phyloP scores from a whole-genome alignment of 768 basidiomycete genomes.

The Punctularia strigosozonata region DNA sequence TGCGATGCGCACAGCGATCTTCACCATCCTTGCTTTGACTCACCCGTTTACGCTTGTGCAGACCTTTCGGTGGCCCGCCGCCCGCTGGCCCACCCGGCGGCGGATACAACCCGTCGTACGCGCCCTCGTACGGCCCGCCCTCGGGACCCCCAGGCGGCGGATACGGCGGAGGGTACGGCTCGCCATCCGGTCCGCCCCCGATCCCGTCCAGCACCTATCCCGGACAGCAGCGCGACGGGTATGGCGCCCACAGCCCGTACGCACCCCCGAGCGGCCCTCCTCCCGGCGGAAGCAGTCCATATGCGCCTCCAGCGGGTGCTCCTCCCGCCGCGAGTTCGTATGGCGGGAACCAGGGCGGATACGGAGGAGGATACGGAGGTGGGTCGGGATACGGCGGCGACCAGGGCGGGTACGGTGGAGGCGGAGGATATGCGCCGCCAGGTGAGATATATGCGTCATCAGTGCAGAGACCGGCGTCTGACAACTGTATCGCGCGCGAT shows the following conservation, averaged over 20 bases:
- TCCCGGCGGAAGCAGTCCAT: not conserved
- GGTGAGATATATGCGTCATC: conserved; percentile 8
- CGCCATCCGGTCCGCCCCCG: conserved; percentile 1
- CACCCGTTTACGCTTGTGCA: not conserved
- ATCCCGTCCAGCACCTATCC: conserved; percentile 2
- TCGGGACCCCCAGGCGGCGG: not conserved
- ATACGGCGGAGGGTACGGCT: not conserved
- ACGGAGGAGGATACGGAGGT: not conserved
- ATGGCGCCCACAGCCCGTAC: conserved; percentile 2
- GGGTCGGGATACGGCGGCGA: not conserved
- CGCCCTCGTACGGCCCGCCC: not conserved
- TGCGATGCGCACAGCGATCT: not conserved
- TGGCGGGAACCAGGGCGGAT: not conserved
- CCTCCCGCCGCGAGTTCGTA: not conserved
- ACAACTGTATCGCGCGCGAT: not conserved
- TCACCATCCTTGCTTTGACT: not conserved
- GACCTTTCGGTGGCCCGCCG: not conserved
- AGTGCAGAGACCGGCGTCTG: not conserved
- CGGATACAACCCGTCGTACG: not conserved
- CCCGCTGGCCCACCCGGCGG: not conserved
- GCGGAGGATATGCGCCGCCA: conserved; percentile 12
- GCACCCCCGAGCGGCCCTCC: not conserved
- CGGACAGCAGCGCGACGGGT: conserved; percentile 6
- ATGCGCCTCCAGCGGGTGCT: not conserved
- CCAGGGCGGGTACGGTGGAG: not conserved